Conservation (phyloP, 306 rosid genomes). For the Morella rubra region DNA sequence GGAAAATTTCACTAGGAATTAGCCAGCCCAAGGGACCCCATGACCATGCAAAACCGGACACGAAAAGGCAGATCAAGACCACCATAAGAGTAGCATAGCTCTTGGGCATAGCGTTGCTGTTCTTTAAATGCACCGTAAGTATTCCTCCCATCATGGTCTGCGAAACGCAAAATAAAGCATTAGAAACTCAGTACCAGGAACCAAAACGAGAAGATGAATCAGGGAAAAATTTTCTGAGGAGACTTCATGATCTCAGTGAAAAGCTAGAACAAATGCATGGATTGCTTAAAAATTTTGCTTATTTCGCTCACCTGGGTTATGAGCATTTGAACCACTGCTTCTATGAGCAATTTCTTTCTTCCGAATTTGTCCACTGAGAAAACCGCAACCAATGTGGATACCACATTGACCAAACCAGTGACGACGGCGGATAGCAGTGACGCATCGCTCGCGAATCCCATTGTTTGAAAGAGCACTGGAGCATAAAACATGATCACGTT, state of each 20-base stretch:
- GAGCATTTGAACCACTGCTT: slow-evolving; percentile 36
- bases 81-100: slow-evolving; percentile 1
- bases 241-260: background rate
- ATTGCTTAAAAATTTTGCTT: background rate
- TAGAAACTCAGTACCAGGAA: no score
- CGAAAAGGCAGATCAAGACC: slow-evolving; percentile 23
- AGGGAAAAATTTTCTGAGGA: background rate
- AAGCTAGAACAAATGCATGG: background rate
- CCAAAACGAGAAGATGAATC: background rate
- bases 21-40: slow-evolving; percentile 44
- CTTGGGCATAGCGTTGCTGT: slow-evolving; percentile 18
- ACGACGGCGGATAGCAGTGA: slow-evolving; percentile 33
- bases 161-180: background rate
- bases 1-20: slow-evolving; percentile 37
- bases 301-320: slow-evolving; percentile 27
- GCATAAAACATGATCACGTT: slow-evolving; percentile 44
- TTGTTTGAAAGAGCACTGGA: slow-evolving; percentile 37
- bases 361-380: slow-evolving; percentile 28
- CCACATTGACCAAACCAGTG: slow-evolving; percentile 23
- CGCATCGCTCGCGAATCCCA: slow-evolving; percentile 32
- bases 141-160: slow-evolving; percentile 17
- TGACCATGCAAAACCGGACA: slow-evolving; percentile 40
- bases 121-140: slow-evolving; percentile 1
- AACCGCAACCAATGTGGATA: slow-evolving; percentile 28
- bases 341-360: slow-evolving; percentile 27